phyloP scores from a whole-genome alignment of 2,329 filamentous ascomycete genomes.

The Cladosporium oxysporum region DNA sequence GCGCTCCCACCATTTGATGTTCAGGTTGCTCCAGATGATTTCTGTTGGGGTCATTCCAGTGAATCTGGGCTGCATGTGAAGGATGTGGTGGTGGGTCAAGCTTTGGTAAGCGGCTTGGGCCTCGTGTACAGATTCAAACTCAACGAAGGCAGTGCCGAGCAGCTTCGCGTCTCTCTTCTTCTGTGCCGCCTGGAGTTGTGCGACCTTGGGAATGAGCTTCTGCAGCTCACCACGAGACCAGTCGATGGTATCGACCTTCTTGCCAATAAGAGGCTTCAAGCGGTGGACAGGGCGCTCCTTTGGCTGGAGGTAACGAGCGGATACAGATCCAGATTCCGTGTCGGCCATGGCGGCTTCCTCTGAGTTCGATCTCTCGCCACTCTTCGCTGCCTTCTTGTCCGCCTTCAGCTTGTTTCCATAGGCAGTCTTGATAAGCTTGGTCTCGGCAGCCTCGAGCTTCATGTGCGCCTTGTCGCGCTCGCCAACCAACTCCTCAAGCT shows the following conservation, averaged over 20 bases:
- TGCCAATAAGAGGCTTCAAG: conserved; percentile 69
- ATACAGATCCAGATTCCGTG: conserved; percentile 68
- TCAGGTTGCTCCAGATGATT: conserved; percentile 83
- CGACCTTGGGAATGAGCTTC: conserved; percentile 70
- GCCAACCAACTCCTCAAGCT: conserved; percentile 78
- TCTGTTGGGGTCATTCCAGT: conserved; percentile 81
- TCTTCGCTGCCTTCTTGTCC: conserved; percentile 66
- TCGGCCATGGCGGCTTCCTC: conserved; percentile 55
- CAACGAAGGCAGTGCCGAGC: conserved; percentile 81
- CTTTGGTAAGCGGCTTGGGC: conserved; percentile 87
- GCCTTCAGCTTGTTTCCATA: conserved; percentile 71
- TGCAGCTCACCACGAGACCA: conserved; percentile 80
- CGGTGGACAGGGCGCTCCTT: conserved; percentile 78
- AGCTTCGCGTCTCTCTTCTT: conserved; percentile 63
- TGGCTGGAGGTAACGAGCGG: conserved; percentile 71
- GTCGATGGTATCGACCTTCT: conserved; percentile 92
- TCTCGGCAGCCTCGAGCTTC: conserved; percentile 83
- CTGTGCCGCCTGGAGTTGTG: conserved; percentile 68
- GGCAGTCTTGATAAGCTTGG: conserved; percentile 77
- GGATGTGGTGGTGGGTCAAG: conserved; percentile 79
- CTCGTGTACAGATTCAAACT: conserved; percentile 79
- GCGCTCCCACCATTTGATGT: conserved; percentile 83
- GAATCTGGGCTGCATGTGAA: conserved; percentile 84
- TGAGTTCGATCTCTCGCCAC: conserved; percentile 45
- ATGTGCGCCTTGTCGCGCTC: conserved; percentile 78